Base-by-base conservation (phyloP, 768 basidiomycete genomes). In the Tremella mesenterica region DNA sequence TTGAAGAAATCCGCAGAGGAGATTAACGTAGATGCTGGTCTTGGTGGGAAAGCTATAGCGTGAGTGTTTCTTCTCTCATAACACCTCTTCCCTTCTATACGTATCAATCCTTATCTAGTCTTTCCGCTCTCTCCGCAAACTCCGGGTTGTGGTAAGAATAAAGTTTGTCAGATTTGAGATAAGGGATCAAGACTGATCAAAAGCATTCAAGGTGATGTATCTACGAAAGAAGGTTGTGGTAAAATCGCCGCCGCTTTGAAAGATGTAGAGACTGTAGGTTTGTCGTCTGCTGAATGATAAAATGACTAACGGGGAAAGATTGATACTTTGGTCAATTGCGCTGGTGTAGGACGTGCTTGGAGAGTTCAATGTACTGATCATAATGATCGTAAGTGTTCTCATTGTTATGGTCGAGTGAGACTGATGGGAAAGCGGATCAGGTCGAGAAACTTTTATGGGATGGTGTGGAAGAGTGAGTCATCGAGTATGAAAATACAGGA, bases 161-260 rank as follows among this genome's bases (percentile, higher is more conserved):
- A 21, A 9, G 4, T 44, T 18, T 21, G 6, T n/a, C 43, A 45
- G 51, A 45, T 23, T 1, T 1, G 12, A 20, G 31, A 26, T 16
- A 41, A 25, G 21, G 36, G 27, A 43, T 20, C 41, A 16, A 23
- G 16, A 25, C 44, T 8, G 16, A 14, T 14, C 18, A 14, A 25
- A 31, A 65, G 64, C 10, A 53, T 65, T 16, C 59, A 66, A 41
- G 67, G 67, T 4, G 67, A 69, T 48, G 62, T 66, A 9, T 47
- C 62, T 10, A 62, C 64, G 30, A 66, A 69, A 48, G 64, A 60
- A 18, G 63, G 63, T 20, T 57, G 55, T 30, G 36, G 31, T 16
- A 53, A 57, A 43, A 63, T 69, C 21, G 61, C 50, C 14, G 58
- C 56, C 6, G 50, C 49, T n/a, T 27, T 63, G 34, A 44, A 33